Evolutionary conservation across 768 basidiomycete species (phyloP).

Genomic region (Baorangia bicolor): DNA sequence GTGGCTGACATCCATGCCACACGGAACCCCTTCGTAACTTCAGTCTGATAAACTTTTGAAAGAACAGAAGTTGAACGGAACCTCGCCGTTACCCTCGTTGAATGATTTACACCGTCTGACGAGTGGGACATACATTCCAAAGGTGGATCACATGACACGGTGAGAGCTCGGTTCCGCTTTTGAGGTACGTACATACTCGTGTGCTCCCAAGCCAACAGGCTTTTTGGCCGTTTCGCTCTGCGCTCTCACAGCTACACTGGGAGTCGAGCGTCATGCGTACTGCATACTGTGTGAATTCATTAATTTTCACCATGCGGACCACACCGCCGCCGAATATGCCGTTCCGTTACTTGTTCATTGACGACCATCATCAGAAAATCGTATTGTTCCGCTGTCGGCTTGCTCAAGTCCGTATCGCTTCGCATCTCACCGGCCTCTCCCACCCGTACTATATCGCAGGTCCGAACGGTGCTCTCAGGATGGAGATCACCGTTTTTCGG

Average conservation of each 20-base stretch:
- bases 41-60: background rate
- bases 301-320: background rate
- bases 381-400: constrained; percentile 9
- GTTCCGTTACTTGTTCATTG: background rate
- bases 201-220: background rate
- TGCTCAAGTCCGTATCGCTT: constrained; percentile 4
- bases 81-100: background rate
- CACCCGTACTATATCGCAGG: background rate
- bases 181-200: background rate
- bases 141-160: background rate
- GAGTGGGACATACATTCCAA: too few species aligned
- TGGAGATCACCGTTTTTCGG: background rate
- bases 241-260: background rate
- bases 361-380: background rate
- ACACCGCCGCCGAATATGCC: background rate
- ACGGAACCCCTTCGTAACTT: background rate
- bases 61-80: background rate
- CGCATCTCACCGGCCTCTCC: background rate
- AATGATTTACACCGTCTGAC: too few species aligned
- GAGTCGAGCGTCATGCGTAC: background rate
- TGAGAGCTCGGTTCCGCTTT: constrained; percentile 1
- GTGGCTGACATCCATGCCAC: background rate
- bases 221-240: background rate
- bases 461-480: background rate
- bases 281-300: background rate